Base-by-base conservation (phyloP, 176 grass and related monocot species). In the Carex cristatella region DNA sequence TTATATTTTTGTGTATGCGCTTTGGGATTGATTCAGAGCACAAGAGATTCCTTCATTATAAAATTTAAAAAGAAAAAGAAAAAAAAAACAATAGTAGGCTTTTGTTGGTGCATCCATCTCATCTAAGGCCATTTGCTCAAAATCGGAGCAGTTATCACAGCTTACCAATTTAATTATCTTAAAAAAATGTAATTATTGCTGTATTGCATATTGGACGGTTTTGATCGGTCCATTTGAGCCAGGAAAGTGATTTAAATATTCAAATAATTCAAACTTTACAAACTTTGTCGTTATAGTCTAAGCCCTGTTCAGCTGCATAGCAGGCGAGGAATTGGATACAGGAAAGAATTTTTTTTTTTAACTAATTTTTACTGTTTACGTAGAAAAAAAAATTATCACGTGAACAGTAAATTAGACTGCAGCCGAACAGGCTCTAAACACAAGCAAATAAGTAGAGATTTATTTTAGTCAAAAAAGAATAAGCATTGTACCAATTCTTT, bases 41-140 rank as follows among this genome's bases (percentile, higher is more conserved):
- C 76, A 57, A 79, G 53, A 79, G 49, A 79, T 79, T 79, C 76
- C 76, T 33, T 2, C 3, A 57, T 60, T 9, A 79, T 57, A 60
- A 59, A 60, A 79, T 16, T 7, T 2, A 79, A 79, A 79, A 16
- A 37, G 3, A 79, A 58, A 10, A 10, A 16, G 16, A 15, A 19
- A 49, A 10, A 46, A 46, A 46, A 9, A 46, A 35, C 2, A 35
- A 7, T 8, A 49, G 19, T n/a, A 8, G 40, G 69, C 7, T 48
- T 72, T 72, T 72, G 69, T 48, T 72, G 69, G 40, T 48, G 40
- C 40, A 72, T 72, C 31, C 69, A 44, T 71, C 3, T 10, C 40
- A 23, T 72, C 8, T 2, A 7, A 3, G 8, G 61, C 61, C 69
- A 72, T 72, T 72, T 72, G 6, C 38, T 44, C 68, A 7, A 46